Evolutionary conservation across 208 protist genomes (phyloP).

Genomic region (Trichomonas vaginalis): DNA sequence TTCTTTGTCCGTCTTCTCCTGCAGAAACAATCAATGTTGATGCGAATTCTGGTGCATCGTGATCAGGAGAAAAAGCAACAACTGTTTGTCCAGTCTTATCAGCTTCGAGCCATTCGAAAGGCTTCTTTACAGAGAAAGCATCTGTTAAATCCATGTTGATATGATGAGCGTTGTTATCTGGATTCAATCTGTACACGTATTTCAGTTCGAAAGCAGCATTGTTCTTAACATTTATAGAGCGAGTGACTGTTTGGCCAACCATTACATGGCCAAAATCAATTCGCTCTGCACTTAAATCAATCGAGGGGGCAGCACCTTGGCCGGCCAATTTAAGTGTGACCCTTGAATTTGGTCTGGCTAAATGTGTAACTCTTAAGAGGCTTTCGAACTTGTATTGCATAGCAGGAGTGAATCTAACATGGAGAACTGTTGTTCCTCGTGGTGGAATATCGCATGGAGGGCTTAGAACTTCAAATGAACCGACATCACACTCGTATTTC

Average conservation of each 20-base stretch:
- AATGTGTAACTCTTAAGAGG: not conserved
- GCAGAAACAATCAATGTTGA: not conserved
- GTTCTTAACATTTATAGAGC: not conserved
- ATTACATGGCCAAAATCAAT: not conserved
- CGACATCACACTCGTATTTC: not conserved
- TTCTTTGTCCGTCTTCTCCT: not conserved
- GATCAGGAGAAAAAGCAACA: not conserved
- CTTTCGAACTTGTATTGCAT: not conserved
- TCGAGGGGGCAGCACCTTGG: not conserved
- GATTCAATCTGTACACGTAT: not conserved
- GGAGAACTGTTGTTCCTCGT: not conserved
- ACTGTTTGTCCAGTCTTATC: not conserved
- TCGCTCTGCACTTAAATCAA: not conserved
- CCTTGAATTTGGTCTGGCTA: not conserved
- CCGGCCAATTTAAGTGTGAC: not conserved
- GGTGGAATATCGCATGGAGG: not conserved
- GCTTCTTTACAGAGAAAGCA: not conserved
- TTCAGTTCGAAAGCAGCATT: not conserved
- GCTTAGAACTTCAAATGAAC: not conserved
- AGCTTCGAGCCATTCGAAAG: not conserved
- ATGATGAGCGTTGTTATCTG: not conserved
- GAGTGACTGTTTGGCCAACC: not conserved
- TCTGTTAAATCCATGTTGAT: not conserved
- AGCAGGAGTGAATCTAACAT: not conserved
- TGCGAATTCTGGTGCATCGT: not conserved